Conservation (phyloP, 1,284 basidiomycete genomes). For the Trametes sp. region DNA sequence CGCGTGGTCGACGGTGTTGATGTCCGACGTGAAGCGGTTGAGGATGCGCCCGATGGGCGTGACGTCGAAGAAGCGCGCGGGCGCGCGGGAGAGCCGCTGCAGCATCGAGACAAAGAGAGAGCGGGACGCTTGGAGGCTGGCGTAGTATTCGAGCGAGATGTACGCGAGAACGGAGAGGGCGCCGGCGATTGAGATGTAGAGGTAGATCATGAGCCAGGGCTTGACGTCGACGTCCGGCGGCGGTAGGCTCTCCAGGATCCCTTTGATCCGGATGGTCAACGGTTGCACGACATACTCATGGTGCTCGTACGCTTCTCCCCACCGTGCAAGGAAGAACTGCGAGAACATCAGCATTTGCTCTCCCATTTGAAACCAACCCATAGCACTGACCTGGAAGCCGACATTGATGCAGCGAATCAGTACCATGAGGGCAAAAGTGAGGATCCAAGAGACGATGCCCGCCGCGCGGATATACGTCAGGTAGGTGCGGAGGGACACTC, state of each 20-base stretch:
- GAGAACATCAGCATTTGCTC: not conserved
- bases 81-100: conserved; percentile 62
- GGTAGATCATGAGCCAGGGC: conserved; percentile 72
- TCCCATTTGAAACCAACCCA: not conserved
- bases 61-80: conserved; percentile 72
- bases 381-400: conserved; percentile 56
- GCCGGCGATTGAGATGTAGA: conserved; percentile 65
- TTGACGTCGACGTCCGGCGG: conserved; percentile 63
- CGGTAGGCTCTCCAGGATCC: conserved; percentile 57
- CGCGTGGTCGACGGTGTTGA: conserved; percentile 73
- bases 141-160: conserved; percentile 71
- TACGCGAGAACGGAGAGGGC: conserved; percentile 61
- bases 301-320: conserved; percentile 69
- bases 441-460: conserved; percentile 61
- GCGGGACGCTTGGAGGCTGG: conserved; percentile 70
- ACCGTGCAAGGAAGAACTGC: conserved; percentile 68
- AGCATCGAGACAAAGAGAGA: conserved; percentile 63
- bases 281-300: conserved; percentile 38
- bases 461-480: conserved; percentile 68
- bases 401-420: conserved; percentile 64
- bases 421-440: conserved; percentile 61
- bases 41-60: conserved; percentile 78
- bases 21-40: conserved; percentile 84
- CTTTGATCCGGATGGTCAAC: conserved; percentile 37
- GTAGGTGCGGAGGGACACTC: conserved; percentile 66